Evolutionary conservation across 768 basidiomycete species (phyloP).

Genomic region (Multifurca ochricompacta): DNA sequence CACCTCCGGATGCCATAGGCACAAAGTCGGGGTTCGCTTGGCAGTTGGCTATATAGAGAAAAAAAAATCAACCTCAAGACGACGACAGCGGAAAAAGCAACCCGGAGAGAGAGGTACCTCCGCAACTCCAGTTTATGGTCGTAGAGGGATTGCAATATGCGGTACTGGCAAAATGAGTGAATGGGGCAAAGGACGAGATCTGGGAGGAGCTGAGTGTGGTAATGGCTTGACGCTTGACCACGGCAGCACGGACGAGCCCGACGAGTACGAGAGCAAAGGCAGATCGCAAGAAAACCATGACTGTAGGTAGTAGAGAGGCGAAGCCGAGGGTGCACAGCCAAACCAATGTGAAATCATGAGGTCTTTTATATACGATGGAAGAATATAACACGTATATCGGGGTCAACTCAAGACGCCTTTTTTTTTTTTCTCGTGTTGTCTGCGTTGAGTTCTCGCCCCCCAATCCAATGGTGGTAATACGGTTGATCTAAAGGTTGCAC

Average conservation of each 20-base stretch:
- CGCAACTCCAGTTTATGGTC: conserved; percentile 27
- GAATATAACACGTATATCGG: no score
- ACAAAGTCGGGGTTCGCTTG: conserved; percentile 40
- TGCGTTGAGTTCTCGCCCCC: no score
- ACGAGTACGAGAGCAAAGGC: not conserved
- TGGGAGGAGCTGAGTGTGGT: conserved; percentile 22
- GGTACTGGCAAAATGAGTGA: conserved; percentile 27
- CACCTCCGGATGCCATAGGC: conserved; percentile 42
- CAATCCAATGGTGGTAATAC: no score
- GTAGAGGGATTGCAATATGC: conserved; percentile 28
- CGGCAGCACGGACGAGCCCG: not conserved
- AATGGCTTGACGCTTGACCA: conserved; percentile 16
- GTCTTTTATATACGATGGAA: not conserved
- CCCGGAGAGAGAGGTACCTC: conserved; percentile 18
- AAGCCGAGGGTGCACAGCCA: no score
- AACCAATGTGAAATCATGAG: not conserved
- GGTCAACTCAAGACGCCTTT: no score
- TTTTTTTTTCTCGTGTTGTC: no score
- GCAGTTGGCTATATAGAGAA: conserved; percentile 36
- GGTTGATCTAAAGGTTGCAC: no score
- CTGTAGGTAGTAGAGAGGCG: not conserved
- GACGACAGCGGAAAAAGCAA: not conserved
- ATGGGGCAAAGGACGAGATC: conserved; percentile 27
- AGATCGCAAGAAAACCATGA: not conserved
- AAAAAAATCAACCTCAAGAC: not conserved